Evolutionary conservation across 1,284 basidiomycete genomes (phyloP).

Genomic region (Leccinum variabile): DNA sequence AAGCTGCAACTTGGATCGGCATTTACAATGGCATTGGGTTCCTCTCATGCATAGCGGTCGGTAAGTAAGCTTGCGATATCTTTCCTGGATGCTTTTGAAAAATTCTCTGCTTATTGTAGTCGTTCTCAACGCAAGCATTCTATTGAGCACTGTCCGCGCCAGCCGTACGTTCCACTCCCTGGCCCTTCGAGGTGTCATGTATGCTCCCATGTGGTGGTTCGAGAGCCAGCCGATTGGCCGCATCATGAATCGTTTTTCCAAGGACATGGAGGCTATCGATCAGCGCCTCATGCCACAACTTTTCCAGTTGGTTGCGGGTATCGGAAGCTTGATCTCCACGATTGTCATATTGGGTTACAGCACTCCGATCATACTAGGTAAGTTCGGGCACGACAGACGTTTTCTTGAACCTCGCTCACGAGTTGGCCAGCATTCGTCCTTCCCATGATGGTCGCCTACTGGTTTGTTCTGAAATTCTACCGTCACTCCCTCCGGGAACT

Average conservation of each 20-base stretch:
- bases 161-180: constrained; percentile 41
- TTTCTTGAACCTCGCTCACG: neutral
- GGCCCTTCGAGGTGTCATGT: constrained; percentile 41
- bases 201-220: constrained; percentile 44
- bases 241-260: constrained; percentile 49
- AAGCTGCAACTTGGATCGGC: constrained; percentile 29
- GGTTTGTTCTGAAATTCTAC: constrained; percentile 34
- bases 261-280: constrained; percentile 43
- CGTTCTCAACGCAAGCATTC: constrained; percentile 31
- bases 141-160: constrained; percentile 44
- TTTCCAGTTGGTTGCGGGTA: constrained; percentile 35
- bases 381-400: constrained; percentile 5
- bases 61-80: constrained; percentile 17
- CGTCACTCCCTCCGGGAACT: constrained; percentile 34
- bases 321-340: constrained; percentile 27
- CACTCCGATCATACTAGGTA: constrained; percentile 33
- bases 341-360: constrained; percentile 28
- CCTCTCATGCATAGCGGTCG: constrained; percentile 39
- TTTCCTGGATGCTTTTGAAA: constrained; percentile 13
- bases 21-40: constrained; percentile 36
- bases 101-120: constrained; percentile 12
- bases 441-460: constrained; percentile 25
- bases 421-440: constrained; percentile 22
- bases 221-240: constrained; percentile 48
- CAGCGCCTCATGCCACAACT: constrained; percentile 28